Evolutionary conservation across 257 asterid species (phyloP).

Genomic region (Solanum corneliomulleri): DNA sequence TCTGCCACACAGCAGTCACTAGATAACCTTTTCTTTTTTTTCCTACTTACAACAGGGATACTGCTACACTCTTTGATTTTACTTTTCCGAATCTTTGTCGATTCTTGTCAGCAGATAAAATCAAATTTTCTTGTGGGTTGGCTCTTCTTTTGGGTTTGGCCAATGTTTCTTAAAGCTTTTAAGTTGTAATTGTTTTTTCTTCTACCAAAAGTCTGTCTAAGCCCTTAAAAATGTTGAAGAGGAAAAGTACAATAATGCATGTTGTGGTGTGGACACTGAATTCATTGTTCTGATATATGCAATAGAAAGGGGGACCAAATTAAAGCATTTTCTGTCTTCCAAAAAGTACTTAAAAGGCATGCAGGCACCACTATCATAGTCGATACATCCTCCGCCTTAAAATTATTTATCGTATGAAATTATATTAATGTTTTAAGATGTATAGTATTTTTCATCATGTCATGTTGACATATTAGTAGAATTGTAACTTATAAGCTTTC

Average conservation of each 20-base stretch:
- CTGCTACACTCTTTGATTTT: neutral
- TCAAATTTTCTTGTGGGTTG: neutral
- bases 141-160: neutral
- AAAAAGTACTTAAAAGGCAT: neutral
- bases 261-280: neutral
- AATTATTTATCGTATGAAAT: neutral
- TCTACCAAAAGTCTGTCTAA: neutral
- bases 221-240: neutral
- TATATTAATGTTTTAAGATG: neutral
- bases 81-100: neutral
- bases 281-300: conserved; percentile 2
- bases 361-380: neutral
- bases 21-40: neutral
- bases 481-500: neutral
- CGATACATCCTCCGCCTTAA: neutral
- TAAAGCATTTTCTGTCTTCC: neutral
- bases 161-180: neutral
- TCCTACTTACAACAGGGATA: neutral
- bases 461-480: neutral
- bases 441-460: no score
- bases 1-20: neutral
- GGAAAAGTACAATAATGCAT: neutral
- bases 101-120: neutral
- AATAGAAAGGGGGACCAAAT: conserved; percentile 3
- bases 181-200: neutral